phyloP scores from a whole-genome alignment of 441 rosid genomes.

The Pelargonium cotyledonis region DNA sequence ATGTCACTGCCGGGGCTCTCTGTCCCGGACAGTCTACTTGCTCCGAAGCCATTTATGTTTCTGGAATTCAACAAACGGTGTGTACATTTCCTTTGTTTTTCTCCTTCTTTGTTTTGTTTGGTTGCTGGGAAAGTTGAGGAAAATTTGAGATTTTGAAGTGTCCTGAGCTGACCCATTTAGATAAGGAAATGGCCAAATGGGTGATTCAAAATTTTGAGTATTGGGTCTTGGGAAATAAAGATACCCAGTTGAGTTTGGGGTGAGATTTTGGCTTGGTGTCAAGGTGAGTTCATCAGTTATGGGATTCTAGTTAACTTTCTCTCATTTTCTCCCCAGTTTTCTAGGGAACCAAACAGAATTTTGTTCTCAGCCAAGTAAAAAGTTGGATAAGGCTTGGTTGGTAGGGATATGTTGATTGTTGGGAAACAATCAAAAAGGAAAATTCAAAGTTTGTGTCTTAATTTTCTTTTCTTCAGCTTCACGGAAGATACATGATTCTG shows the following conservation, averaged over 20 bases:
- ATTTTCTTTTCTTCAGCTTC: background rate
- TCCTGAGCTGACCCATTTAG: no score
- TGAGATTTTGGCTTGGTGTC: background rate
- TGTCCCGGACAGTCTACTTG: constrained; percentile 46
- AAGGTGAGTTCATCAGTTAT: background rate
- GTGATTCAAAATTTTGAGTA: no score
- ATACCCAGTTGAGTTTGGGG: background rate
- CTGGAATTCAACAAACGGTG: constrained; percentile 54
- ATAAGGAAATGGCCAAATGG: no score
- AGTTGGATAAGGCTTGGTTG: background rate
- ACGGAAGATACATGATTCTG: background rate
- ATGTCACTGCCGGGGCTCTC: constrained; percentile 40
- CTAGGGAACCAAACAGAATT: background rate
- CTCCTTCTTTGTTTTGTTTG: background rate
- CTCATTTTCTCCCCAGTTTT: no score
- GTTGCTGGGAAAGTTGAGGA: background rate
- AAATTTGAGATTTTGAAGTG: background rate
- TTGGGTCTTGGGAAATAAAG: background rate
- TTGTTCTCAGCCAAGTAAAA: background rate
- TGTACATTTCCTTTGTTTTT: background rate
- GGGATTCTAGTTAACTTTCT: background rate
- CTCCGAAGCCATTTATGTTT: constrained; percentile 44
- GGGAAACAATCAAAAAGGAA: background rate
- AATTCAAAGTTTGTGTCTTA: background rate
- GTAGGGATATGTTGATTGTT: background rate